phyloP scores from a whole-genome alignment of 2,329 filamentous ascomycete genomes.

The Fusarium nanum region DNA sequence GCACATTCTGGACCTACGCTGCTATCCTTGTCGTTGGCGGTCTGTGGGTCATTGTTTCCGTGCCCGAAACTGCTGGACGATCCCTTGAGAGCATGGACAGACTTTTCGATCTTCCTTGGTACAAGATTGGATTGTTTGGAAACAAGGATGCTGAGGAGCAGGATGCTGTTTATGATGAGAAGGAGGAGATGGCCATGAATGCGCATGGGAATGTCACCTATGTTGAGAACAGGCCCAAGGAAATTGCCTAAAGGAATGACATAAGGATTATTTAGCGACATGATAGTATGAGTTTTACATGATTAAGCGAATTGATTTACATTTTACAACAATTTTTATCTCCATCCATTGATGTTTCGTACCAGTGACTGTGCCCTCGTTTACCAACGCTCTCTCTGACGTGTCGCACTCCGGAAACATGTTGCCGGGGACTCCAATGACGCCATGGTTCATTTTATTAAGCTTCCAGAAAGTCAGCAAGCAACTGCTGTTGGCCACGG shows the following conservation, averaged over 20 bases:
- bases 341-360: background rate
- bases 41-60: slow-evolving; percentile 12
- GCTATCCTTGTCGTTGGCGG: slow-evolving; percentile 9
- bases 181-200: slow-evolving; percentile 11
- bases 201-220: slow-evolving; percentile 7
- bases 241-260: slow-evolving; percentile 1
- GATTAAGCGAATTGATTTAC: background rate
- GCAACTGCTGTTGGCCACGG: background rate
- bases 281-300: background rate
- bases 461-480: background rate
- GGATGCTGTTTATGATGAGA: slow-evolving; percentile 18
- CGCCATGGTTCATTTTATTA: background rate
- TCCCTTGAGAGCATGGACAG: slow-evolving; percentile 26
- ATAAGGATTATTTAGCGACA: background rate
- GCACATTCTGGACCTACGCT: slow-evolving; percentile 18
- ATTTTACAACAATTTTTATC: background rate
- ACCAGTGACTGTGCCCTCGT: background rate
- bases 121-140: slow-evolving; percentile 21
- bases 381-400: background rate
- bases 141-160: slow-evolving; percentile 24
- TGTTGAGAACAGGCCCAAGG: slow-evolving; percentile 14
- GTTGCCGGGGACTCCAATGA: background rate
- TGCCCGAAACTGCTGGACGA: slow-evolving; percentile 16
- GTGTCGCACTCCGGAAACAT: too few species aligned
- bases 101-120: slow-evolving; percentile 23